phyloP scores from a whole-genome alignment of 2,329 filamentous ascomycete genomes.

The Curvularia verruculosa region DNA sequence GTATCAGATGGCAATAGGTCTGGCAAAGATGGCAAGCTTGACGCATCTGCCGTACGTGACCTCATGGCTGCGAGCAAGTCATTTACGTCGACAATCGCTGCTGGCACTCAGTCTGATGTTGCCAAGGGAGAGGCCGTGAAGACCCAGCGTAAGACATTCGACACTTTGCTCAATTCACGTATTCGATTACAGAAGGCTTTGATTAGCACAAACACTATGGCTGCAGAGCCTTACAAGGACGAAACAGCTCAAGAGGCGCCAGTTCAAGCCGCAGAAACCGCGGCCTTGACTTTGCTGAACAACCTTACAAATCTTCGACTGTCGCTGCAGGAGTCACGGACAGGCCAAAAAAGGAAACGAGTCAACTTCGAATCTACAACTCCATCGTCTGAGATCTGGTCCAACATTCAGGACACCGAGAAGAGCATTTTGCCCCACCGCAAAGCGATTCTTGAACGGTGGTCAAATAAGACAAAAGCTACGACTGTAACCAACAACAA shows the following conservation, averaged over 20 bases:
- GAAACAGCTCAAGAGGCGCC: conserved; percentile 54
- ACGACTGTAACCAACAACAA: conserved; percentile 60
- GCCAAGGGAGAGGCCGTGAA: conserved; percentile 88
- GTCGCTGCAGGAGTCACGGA: conserved; percentile 60
- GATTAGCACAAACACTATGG: conserved; percentile 74
- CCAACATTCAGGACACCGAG: conserved; percentile 71
- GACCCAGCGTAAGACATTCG: conserved; percentile 82
- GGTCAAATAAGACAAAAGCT: conserved; percentile 79
- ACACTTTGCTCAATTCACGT: conserved; percentile 84
- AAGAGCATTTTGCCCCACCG: conserved; percentile 64
- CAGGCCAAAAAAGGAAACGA: conserved; percentile 66
- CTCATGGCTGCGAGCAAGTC: conserved; percentile 71
- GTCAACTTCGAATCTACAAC: conserved; percentile 60
- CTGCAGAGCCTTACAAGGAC: conserved; percentile 28
- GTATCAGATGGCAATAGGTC: conserved; percentile 49
- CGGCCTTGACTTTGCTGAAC: conserved; percentile 83
- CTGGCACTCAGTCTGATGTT: conserved; percentile 76
- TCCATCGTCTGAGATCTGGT: conserved; percentile 72
- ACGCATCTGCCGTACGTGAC: conserved; percentile 65
- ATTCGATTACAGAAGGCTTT: conserved; percentile 94
- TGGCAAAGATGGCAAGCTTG: conserved; percentile 41
- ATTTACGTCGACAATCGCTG: conserved; percentile 67
- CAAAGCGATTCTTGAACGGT: conserved; percentile 80
- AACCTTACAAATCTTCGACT: conserved; percentile 74
- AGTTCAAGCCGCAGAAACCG: conserved; percentile 80